These are phyloP conservation scores for Fusarium zealandicum DNA, from an alignment of 2,329 filamentous ascomycete genomes.

Conservation along the genomic window DNA sequence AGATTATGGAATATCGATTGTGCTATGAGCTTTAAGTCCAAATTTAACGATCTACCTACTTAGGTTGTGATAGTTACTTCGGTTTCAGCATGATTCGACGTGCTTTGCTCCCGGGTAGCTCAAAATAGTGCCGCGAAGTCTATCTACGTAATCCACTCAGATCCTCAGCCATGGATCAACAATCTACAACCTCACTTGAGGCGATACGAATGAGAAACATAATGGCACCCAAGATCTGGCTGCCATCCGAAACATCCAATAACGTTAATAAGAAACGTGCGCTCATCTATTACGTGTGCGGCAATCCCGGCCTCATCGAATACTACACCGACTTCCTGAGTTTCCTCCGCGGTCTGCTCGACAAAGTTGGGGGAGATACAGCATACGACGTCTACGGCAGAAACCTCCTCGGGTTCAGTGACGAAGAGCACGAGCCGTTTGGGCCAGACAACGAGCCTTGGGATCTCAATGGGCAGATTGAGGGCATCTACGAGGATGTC, in stretches of 20 bases:
- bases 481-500: conserved; percentile 51
- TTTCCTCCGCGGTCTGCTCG: conserved; percentile 62
- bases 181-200: not conserved
- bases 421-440: conserved; percentile 59
- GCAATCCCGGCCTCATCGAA: conserved; percentile 77
- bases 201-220: not conserved
- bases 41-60: no score
- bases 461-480: conserved; percentile 62
- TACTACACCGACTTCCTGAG: conserved; percentile 76
- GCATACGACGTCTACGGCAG: conserved; percentile 64
- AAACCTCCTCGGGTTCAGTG: conserved; percentile 65
- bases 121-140: no score
- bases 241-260: conserved; percentile 40
- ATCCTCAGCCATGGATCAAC: no score
- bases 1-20: not conserved
- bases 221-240: conserved; percentile 41
- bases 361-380: conserved; percentile 48
- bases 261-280: conserved; percentile 40
- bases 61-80: not conserved
- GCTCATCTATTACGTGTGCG: conserved; percentile 76
- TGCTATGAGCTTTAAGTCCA: no score
- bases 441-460: conserved; percentile 52
- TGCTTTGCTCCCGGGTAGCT: no score
- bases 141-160: not conserved
- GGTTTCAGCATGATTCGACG: no score